Base-by-base conservation (phyloP, 768 basidiomycete species). In the Jaapia argillacea region DNA sequence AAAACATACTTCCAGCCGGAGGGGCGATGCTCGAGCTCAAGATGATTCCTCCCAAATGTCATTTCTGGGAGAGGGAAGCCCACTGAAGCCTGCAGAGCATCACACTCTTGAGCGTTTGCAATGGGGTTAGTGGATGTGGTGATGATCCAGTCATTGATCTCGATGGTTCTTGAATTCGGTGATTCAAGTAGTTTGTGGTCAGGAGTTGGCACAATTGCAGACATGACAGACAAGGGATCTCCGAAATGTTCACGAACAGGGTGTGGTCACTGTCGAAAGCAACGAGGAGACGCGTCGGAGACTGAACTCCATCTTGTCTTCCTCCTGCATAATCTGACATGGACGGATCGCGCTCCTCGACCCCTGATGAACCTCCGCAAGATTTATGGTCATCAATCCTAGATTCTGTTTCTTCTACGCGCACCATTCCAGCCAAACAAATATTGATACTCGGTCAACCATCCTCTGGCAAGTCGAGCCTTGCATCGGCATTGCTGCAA, bases 351-450 rank as follows among this genome's bases (percentile, higher is more conserved):
- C 76, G 83, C 36, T 68, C 81, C 18, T 72, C 80, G n/a, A 72
- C 82, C 20, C 85, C 85, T 46, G 79, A 78, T 37, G 74, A 77
- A 13, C 82, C 81, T 4, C 84, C 83, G 0, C 75, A 80, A 51
- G 86, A 93, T 53, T 66, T 97, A 31, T 98, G 94, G 94, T 85
- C 81, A 2, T 86, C 87, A 10, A 97, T 98, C 51, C 72, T 98
- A 4, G 81, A 92, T 62, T 81, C 83, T 10, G 82, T 94, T 21
- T 86, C 89, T 2, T 79, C 80, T 23, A 77, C 84, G 27, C 76
- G 87, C 42, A 77, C 83, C 7, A 85, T 80, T 55, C 85, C 85
- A 13, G 81, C 86, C 16, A 96, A 93, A 63, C 87, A 93, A 57
- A 69, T 94, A 22, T 67, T 98, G 36, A 53, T 97, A 1, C 76